phyloP scores from a whole-genome alignment of 2,329 filamentous ascomycete genomes.

The Calcarisporium arbuscula region DNA sequence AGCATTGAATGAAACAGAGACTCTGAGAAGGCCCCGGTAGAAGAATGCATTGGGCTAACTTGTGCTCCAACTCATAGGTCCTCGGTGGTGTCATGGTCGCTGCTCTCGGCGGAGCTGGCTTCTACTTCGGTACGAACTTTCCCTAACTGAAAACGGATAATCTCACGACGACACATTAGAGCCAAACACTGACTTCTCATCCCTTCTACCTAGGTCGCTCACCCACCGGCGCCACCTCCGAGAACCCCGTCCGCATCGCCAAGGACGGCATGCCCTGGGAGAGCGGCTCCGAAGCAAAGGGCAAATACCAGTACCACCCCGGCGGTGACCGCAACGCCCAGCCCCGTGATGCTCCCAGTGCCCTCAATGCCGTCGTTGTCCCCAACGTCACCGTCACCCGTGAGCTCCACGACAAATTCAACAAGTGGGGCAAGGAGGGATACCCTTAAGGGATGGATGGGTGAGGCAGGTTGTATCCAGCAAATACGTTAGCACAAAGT shows the following conservation, averaged over 20 bases:
- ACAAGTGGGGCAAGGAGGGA: slow-evolving; percentile 99
- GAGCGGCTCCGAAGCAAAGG: slow-evolving; percentile 49
- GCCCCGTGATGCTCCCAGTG: slow-evolving; percentile 87
- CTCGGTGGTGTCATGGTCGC: slow-evolving; percentile 86
- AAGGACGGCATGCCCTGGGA: slow-evolving; percentile 89
- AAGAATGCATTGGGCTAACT: too few species aligned
- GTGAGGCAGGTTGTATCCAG: too few species aligned
- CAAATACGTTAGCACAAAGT: too few species aligned
- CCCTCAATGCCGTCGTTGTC: slow-evolving; percentile 89
- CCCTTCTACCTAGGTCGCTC: slow-evolving; percentile 54
- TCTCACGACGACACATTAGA: not conserved
- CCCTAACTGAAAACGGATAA: slow-evolving; percentile 6
- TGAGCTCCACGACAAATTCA: slow-evolving; percentile 93
- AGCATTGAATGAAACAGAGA: too few species aligned
- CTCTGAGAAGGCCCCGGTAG: too few species aligned
- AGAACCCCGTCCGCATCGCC: slow-evolving; percentile 68
- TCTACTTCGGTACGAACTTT: slow-evolving; percentile 79
- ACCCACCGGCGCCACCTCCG: slow-evolving; percentile 79
- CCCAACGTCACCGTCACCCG: slow-evolving; percentile 90
- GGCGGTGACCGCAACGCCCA: slow-evolving; percentile 71
- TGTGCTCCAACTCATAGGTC: slow-evolving; percentile 55
- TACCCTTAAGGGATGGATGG: slow-evolving; percentile 47
- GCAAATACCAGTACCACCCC: slow-evolving; percentile 76
- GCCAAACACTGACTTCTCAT: slow-evolving; percentile 1
- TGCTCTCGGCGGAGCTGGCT: slow-evolving; percentile 82